Evolutionary conservation across 208 protist genomes (phyloP), one percentile per base, ranked within the genome.

Genomic region (Vickermania ingenoplastis): DNA sequence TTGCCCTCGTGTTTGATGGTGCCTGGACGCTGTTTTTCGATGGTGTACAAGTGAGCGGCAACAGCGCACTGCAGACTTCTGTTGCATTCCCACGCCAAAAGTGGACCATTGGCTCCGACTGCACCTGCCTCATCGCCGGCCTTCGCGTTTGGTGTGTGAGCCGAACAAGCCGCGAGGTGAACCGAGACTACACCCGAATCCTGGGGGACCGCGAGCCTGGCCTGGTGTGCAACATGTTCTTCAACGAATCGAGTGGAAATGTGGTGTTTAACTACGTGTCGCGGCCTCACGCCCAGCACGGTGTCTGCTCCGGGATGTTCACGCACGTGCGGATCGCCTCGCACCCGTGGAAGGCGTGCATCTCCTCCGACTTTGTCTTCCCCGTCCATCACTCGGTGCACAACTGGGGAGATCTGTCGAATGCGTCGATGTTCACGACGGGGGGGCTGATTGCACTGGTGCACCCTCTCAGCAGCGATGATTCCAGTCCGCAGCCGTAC

Each of bases 1-100:
- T 95, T 25, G 74, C 61, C 0, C 75, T 96, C 53, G 74, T 92
- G 31, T 96, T 95, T 63, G 82, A 95, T 59, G 91, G 91, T 5
- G 73, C 76, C 25, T 96, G 91, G 89, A 71, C 66, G 13, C 67
- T 96, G 4, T 87, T 78, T 62, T 76, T 96, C 55, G 79, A 96
- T 51, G 78, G 79, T 1, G 78, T 78, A 56, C 75, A 87, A 54
- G 79, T 91, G 0, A 81, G 79, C 0, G n/a, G n/a, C n/a, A 88
- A 79, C 57, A 74, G 81, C 45, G 86, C 77, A 5, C 80, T 77
- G 11, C 79, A 93, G 41, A 83, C 92, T 4, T 75, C 79, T 13
- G 67, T 95, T 1, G 86, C 83, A 45, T 65, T 70, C 14, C 84
- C 88, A 41, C 71, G 82, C 61, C 79, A 81, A 57, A 70, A 71